Evolutionary conservation across 495 filamentous ascomycete species (phyloP).

Genomic region (Acidiella bohemica): DNA sequence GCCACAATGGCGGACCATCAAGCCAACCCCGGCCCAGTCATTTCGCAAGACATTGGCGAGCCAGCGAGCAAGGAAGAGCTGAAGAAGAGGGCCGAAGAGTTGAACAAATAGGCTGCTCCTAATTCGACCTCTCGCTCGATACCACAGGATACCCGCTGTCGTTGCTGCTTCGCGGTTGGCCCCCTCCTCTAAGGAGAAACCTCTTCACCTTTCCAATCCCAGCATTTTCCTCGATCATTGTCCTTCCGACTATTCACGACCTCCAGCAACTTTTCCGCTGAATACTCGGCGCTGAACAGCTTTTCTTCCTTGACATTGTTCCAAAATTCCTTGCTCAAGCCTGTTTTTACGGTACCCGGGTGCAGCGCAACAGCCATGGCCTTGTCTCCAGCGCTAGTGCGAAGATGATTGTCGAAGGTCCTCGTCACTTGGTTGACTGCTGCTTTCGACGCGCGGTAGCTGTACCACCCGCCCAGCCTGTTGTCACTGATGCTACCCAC

Average conservation of each 20-base stretch:
- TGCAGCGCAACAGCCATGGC: constrained; percentile 60
- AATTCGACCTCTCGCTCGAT: no score
- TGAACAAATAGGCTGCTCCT: constrained; percentile 32
- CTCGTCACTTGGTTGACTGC: constrained; percentile 56
- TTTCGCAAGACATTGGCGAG: constrained; percentile 37
- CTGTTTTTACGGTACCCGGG: constrained; percentile 71
- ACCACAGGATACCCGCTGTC: no score
- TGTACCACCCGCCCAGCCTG: constrained; percentile 31
- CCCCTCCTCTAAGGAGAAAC: constrained; percentile 45
- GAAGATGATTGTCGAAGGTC: constrained; percentile 58
- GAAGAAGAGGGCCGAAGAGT: constrained; percentile 28
- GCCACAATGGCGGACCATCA: constrained; percentile 17
- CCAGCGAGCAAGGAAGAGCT: constrained; percentile 36
- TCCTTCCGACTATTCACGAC: constrained; percentile 37
- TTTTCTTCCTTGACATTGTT: constrained; percentile 41
- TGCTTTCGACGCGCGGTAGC: constrained; percentile 30
- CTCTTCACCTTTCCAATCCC: constrained; percentile 67
- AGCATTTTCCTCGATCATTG: constrained; percentile 50
- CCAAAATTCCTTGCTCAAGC: constrained; percentile 62
- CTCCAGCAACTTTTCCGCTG: constrained; percentile 45
- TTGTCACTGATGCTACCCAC: constrained; percentile 59
- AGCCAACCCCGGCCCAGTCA: constrained; percentile 27
- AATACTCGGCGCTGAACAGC: constrained; percentile 48
- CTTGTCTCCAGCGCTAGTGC: constrained; percentile 37
- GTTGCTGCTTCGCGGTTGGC: no score